These are phyloP conservation scores for Aspergillus taichungensis DNA, from an alignment of 495 filamentous ascomycete genomes.

Conservation along the genomic window DNA sequence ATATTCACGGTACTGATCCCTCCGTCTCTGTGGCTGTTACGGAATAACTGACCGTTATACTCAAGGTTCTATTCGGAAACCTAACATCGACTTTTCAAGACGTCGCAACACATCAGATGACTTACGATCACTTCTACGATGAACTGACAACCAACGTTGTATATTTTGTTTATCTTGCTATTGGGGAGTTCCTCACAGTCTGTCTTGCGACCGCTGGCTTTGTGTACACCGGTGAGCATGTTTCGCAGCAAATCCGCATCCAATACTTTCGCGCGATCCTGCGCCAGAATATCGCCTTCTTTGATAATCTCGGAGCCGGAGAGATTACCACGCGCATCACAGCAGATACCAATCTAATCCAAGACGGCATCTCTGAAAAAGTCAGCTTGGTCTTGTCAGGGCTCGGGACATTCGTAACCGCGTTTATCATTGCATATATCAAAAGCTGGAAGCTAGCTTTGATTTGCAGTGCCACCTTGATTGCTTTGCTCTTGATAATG, in stretches of 20 bases:
- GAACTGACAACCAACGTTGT: constrained; percentile 58
- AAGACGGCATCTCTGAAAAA: constrained; percentile 85
- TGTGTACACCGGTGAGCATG: constrained; percentile 87
- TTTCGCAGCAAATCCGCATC: constrained; percentile 73
- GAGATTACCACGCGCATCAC: constrained; percentile 91
- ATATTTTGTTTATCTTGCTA: constrained; percentile 84
- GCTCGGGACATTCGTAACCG: constrained; percentile 69
- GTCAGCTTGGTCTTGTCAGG: constrained; percentile 67
- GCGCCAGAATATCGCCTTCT: constrained; percentile 86
- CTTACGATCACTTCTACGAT: constrained; percentile 46
- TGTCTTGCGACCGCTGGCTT: constrained; percentile 80
- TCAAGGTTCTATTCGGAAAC: constrained; percentile 59
- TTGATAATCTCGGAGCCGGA: constrained; percentile 82
- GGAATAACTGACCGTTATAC: neutral
- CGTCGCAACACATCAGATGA: constrained; percentile 42
- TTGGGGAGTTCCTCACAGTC: constrained; percentile 71
- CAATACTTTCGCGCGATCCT: constrained; percentile 75
- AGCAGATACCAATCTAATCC: constrained; percentile 78
- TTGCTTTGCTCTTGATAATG: constrained; percentile 65
- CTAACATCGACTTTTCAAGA: constrained; percentile 64
- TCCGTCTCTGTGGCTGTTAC: neutral
- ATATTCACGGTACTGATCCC: constrained; percentile 63
- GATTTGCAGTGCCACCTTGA: constrained; percentile 67
- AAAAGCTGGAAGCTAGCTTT: constrained; percentile 79
- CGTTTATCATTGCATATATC: constrained; percentile 82